Conservation (phyloP, 192 early-diverging fungal genomes). For the Coemansia erecta region DNA sequence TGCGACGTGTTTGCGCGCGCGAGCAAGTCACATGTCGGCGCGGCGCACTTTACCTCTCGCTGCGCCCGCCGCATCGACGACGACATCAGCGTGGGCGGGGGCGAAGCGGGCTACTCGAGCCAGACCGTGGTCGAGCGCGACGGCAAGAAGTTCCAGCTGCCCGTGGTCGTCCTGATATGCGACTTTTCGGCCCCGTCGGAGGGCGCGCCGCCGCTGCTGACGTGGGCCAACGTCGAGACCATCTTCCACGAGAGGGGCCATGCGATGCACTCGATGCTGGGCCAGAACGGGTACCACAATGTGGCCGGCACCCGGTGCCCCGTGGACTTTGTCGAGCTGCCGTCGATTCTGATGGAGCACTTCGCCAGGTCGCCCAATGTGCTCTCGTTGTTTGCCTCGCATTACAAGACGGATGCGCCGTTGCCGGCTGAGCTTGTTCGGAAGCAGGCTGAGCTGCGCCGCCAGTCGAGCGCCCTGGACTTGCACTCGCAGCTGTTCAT, state of each 20-base stretch:
- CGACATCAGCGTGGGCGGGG: slow-evolving; percentile 50
- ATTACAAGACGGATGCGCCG: slow-evolving; percentile 67
- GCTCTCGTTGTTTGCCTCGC: slow-evolving; percentile 69
- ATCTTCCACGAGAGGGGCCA: slow-evolving; percentile 99
- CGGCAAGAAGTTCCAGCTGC: slow-evolving; percentile 61
- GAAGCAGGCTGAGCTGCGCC: slow-evolving; percentile 56
- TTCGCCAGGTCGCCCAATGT: slow-evolving; percentile 78
- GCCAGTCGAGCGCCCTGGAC: slow-evolving; percentile 70
- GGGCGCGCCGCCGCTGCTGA: slow-evolving; percentile 63
- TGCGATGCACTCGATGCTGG: slow-evolving; percentile 97
- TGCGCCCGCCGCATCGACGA: slow-evolving; percentile 86
- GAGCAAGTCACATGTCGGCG: slow-evolving; percentile 72
- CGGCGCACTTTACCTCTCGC: slow-evolving; percentile 94
- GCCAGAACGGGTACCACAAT: slow-evolving; percentile 93
- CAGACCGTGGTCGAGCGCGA: slow-evolving; percentile 49
- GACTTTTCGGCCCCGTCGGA: slow-evolving; percentile 58
- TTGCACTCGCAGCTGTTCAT: slow-evolving; percentile 85
- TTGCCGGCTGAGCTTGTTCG: slow-evolving; percentile 58
- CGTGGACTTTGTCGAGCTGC: slow-evolving; percentile 97
- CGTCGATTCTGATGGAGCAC: slow-evolving; percentile 93
- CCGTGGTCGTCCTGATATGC: slow-evolving; percentile 72
- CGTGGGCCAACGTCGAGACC: slow-evolving; percentile 86
- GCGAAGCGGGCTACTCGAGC: slow-evolving; percentile 18
- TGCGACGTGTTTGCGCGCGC: slow-evolving; percentile 85
- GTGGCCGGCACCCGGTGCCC: slow-evolving; percentile 92